These are phyloP conservation scores for Nannochloris sp. DNA, from an alignment of 139 green algal genomes.

Conservation along the genomic window DNA sequence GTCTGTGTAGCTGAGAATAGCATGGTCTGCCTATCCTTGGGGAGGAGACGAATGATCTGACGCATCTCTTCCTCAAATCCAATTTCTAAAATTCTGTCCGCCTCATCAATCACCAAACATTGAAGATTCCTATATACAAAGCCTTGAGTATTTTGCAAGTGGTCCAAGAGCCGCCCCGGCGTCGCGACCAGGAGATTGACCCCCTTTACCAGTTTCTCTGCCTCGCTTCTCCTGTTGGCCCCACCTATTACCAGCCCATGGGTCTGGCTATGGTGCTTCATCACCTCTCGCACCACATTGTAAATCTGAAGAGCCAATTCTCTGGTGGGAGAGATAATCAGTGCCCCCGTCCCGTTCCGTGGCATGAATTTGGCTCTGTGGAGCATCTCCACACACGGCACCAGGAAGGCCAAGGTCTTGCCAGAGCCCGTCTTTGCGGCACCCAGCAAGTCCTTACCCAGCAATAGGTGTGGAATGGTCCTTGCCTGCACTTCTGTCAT, in stretches of 20 bases:
- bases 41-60: constrained; percentile 90
- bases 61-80: constrained; percentile 99
- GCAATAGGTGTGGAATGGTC: constrained; percentile 84
- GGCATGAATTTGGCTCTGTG: constrained; percentile 88
- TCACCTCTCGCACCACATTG: constrained; percentile 81
- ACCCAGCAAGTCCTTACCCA: constrained; percentile 86
- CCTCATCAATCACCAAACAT: constrained; percentile 95
- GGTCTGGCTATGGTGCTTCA: constrained; percentile 87
- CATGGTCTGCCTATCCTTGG: constrained; percentile 95
- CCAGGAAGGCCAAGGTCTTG: constrained; percentile 97
- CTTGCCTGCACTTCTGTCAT: constrained; percentile 96
- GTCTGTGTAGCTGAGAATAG: constrained; percentile 97
- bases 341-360: constrained; percentile 83
- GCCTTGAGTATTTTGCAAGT: constrained; percentile 86
- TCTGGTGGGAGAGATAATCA: constrained; percentile 89
- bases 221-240: constrained; percentile 89
- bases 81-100: constrained; percentile 95
- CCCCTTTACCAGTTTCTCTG: constrained; percentile 89
- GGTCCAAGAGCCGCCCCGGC: constrained; percentile 91
- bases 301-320: constrained; percentile 98
- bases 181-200: constrained; percentile 93
- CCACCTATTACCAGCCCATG: constrained; percentile 96
- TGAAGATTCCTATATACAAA: constrained; percentile 74
- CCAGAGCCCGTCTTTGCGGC: constrained; percentile 92
- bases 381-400: constrained; percentile 87